phyloP scores from a whole-genome alignment of 2,329 filamentous ascomycete species.

The Ophiostoma novo-ulmi region DNA sequence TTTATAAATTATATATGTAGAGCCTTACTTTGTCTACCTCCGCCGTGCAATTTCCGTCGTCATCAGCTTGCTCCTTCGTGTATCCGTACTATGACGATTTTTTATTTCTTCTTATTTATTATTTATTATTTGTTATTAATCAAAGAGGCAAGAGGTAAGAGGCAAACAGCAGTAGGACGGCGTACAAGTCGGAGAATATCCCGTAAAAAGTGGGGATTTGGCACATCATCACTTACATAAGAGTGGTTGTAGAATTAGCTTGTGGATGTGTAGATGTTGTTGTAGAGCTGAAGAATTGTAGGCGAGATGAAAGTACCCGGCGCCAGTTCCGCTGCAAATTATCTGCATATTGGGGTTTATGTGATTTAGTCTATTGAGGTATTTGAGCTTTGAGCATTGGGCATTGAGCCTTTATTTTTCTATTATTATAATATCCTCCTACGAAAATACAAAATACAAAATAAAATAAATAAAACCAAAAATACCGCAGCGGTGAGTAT shows the following conservation, averaged over 20 bases:
- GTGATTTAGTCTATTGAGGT: too few species aligned
- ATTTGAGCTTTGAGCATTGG: too few species aligned
- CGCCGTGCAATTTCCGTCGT: neutral
- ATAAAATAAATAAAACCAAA: neutral
- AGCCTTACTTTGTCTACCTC: neutral
- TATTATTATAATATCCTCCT: too few species aligned
- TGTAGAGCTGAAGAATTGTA: neutral
- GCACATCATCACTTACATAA: conserved; percentile 8
- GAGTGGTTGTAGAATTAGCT: neutral
- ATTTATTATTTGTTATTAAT: too few species aligned
- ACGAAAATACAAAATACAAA: too few species aligned
- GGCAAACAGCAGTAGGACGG: too few species aligned
- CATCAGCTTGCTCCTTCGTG: neutral
- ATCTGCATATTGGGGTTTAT: too few species aligned
- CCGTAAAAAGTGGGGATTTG: neutral
- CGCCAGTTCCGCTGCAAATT: neutral
- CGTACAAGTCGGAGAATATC: neutral
- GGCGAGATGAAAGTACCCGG: neutral
- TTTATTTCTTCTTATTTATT: too few species aligned
- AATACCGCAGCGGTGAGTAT: neutral
- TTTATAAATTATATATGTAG: too few species aligned
- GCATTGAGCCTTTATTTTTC: too few species aligned
- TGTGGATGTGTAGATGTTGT: neutral
- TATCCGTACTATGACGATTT: neutral
- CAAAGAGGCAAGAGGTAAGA: neutral